phyloP scores from a whole-genome alignment of 345 rosid genomes.

The Dovyalis caffra region DNA sequence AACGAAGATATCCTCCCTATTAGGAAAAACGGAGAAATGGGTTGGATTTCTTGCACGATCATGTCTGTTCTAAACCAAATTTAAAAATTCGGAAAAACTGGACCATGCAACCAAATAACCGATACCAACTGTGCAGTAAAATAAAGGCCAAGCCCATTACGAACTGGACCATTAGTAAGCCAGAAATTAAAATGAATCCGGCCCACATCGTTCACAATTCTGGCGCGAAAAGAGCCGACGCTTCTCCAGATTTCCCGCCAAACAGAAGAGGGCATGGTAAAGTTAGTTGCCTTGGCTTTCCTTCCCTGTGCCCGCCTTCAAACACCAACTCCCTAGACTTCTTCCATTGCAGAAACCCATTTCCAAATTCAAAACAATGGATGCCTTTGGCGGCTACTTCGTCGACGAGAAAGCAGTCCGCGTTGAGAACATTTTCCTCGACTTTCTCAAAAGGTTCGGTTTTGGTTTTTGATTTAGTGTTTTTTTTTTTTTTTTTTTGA shows the following conservation, averaged over 20 bases:
- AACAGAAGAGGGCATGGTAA: background rate
- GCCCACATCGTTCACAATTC: background rate
- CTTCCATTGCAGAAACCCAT: background rate
- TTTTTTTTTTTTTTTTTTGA: background rate
- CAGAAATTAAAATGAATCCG: background rate
- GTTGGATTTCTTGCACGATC: too few relatives aligned
- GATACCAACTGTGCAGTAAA: too few relatives aligned
- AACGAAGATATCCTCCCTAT: too few relatives aligned
- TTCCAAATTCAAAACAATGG: conserved; percentile 35
- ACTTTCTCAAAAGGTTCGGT: conserved; percentile 75
- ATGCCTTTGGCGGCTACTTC: conserved; percentile 64
- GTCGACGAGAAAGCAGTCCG: conserved; percentile 77
- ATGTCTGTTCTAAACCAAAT: too few relatives aligned
- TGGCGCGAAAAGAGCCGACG: conserved; percentile 15
- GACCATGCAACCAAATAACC: too few relatives aligned
- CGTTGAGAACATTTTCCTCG: conserved; percentile 86
- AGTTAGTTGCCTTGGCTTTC: too few relatives aligned
- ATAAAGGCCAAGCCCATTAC: background rate
- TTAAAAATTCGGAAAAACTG: too few relatives aligned
- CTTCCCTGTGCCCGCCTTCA: background rate
- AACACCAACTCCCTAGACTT: background rate
- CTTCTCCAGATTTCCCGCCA: conserved; percentile 4
- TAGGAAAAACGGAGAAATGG: too few relatives aligned
- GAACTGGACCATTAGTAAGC: too few relatives aligned
- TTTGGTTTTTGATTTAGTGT: too few relatives aligned